Evolutionary conservation across 164 flowering plant species (phyloP), one percentile per base, ranked within the genome.

Genomic region (Piper betle): DNA sequence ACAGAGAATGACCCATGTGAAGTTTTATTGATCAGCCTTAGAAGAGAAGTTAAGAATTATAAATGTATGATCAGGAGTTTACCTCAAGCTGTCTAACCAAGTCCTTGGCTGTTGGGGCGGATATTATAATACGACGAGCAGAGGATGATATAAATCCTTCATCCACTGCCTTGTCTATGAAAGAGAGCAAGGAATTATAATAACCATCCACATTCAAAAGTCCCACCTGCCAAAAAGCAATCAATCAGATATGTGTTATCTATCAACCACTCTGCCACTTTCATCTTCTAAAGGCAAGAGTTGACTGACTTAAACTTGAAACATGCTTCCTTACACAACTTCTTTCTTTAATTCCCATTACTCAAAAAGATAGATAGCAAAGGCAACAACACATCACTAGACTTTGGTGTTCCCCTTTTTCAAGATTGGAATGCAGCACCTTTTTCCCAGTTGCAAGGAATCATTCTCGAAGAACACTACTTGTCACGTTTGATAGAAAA

Each of bases 161-260:
- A 70, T 89, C 96, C 25, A 88, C 88, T 62, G 96, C 97, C 81
- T 91, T 82, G 53, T 91, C 97, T 9, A 91, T 70, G 74, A 91
- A 91, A 56, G 77, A 75, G 68, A 88, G 70, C 68, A 91, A 73
- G 2, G 94, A 80, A 68, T 88, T 78, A 64, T 86, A 91, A 69
- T 60, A 91, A 15, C 91, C 97, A 62, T 88, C 97, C 18, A 91
- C 96, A 73, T 91, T 91, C 79, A 91, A 71, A 8, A 91, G 82
- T 19, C 97, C 97, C 72, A 91, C 97, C 97, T 91, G 77, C 71
- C 64, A 17, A 61, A 56, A n/a, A 53, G 9, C 11, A 20, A 13
- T 61, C 16, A 33, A 37, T 50, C 8, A 43, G 50, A 4, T 41
- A 4, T 43, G 8, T 2, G 8, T 43, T 43, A 6, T 43, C 10